phyloP scores from a whole-genome alignment of 1,284 basidiomycete genomes.

The Rhodotorula sp. region DNA sequence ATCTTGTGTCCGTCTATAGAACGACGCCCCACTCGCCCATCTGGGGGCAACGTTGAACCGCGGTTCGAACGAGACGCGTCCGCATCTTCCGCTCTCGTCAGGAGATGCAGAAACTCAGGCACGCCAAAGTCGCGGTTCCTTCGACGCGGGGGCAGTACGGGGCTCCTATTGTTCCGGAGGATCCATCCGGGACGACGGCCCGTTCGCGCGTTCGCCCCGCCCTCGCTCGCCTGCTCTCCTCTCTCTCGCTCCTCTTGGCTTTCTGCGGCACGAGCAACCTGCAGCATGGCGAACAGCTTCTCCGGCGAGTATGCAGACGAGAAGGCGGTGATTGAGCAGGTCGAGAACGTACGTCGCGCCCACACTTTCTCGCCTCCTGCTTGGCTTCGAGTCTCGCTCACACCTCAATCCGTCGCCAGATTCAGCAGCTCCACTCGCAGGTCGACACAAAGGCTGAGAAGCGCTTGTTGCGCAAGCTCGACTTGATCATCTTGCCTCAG shows the following conservation, averaged over 20 bases:
- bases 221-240: not conserved
- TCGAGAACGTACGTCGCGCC: conserved; percentile 21
- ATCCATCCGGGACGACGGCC: too few relatives aligned
- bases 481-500: conserved; percentile 24
- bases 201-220: too few relatives aligned
- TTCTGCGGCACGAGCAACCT: not conserved
- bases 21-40: too few relatives aligned
- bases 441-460: conserved; percentile 28
- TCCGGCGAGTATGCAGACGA: conserved; percentile 24
- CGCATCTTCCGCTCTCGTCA: too few relatives aligned
- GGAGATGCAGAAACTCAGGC: too few relatives aligned
- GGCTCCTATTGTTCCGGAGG: not conserved
- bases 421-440: not conserved
- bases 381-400: too few relatives aligned
- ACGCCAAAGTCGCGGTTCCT: not conserved
- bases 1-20: too few relatives aligned
- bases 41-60: too few relatives aligned
- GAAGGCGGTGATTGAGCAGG: conserved; percentile 21
- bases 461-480: conserved; percentile 39
- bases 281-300: conserved; percentile 6
- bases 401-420: too few relatives aligned
- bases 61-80: too few relatives aligned
- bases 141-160: not conserved
- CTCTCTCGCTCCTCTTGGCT: not conserved
- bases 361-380: not conserved